Evolutionary conservation across 441 rosid species (phyloP), one percentile per base, ranked within the genome.

Genomic region (Hypseocharis bilobata): DNA sequence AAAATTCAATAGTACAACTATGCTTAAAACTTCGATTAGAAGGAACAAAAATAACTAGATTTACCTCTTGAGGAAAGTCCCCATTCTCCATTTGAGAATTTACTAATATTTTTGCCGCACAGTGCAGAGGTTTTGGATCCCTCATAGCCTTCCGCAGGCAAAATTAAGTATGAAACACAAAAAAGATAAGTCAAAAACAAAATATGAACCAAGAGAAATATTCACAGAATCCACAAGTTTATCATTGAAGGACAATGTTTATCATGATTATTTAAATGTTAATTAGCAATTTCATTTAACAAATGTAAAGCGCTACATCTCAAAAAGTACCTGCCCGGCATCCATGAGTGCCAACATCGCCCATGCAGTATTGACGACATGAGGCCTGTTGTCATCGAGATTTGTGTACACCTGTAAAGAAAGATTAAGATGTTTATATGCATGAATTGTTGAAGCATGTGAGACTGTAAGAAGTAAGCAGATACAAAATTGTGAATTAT

Each of bases 11-110:
- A 16, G 16, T 14, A 44, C 20, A 16, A 44, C 19, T 17, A 44
- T 44, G 51, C 16, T 44, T 0, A 14, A 6, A n/a, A 44, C 51
- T 44, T 44, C 16, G 51, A 44, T 44, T 44, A 14, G 14, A 44
- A 44, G 3, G 14, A 1, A n/a, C n/a, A n/a, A n/a, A 20, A 5
- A n/a, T 44, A n/a, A n/a, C 16, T 14, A 44, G 19, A 44, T 13
- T 54, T 57, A 70, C 74, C 74, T 70, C 57, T 54, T 71, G 75
- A 20, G 75, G 75, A 55, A 65, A 71, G 65, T 71, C 75, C 2
- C 75, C 75, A 17, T 71, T 65, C 17, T 66, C 66, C 75, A 61
- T 59, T 42, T 71, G 75, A 19, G 56, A 25, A 51, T 71, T 71
- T 42, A 71, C 66, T 1, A 71, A 69, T 11, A 71, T 28, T 65